Percentiles rank a stretch among this genome's conserved stretches.
Evolutionary conservation across 2,329 filamentous ascomycete genomes (phyloP).

Genomic region (Trichoderma polysporum): DNA sequence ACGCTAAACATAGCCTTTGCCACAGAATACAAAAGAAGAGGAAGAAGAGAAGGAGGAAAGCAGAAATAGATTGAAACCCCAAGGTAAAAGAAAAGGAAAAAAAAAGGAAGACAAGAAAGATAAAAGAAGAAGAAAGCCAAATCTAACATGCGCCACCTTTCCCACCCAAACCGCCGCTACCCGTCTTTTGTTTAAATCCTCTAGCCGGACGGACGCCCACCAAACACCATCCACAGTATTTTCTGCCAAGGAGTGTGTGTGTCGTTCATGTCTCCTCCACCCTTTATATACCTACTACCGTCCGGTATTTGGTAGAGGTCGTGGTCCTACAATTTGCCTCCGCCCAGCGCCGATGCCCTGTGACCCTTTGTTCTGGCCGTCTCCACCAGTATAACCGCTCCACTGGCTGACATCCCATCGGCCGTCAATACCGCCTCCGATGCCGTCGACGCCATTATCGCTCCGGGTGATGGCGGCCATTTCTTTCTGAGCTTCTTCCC

Average conservation of each 20-base stretch:
- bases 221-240: conserved; percentile 10
- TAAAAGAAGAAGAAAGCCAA: background rate
- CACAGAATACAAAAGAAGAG: background rate
- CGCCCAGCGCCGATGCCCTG: conserved; percentile 68
- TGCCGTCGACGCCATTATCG: conserved; percentile 55
- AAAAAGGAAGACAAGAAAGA: background rate
- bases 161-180: background rate
- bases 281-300: conserved; percentile 22
- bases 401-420: conserved; percentile 77
- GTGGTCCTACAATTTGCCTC: conserved; percentile 76
- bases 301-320: conserved; percentile 57
- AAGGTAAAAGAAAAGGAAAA: background rate
- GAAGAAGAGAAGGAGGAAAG: background rate
- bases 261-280: background rate
- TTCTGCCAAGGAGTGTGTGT: background rate
- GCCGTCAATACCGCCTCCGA: conserved; percentile 65
- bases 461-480: conserved; percentile 55
- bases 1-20: background rate
- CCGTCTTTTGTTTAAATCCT: background rate
- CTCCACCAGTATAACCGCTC: conserved; percentile 71
- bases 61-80: background rate
- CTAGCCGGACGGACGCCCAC: background rate
- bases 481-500: conserved; percentile 73
- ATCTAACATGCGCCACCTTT: conserved; percentile 11
- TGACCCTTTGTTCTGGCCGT: conserved; percentile 66